A percentile compares a stretch with the other conserved stretches of the same genome.
These are phyloP conservation scores for Trichophyton schoenleinii DNA, from an alignment of 2,329 filamentous ascomycete species.

Conservation along the genomic window DNA sequence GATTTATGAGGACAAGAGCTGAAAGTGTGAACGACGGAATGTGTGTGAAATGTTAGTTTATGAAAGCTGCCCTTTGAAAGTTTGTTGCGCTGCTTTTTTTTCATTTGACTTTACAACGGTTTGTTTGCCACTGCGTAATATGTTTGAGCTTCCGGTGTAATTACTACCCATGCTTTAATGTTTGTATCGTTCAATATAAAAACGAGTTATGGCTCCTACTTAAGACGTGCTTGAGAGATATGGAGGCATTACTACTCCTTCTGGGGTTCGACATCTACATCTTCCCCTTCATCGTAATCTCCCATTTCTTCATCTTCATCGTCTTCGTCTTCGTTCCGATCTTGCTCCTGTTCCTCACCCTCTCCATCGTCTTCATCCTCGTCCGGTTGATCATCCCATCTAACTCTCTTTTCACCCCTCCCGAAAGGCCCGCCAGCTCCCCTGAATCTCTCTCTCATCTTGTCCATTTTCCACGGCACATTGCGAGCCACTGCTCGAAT, in stretches of 20 bases:
- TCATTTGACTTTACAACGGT: background rate
- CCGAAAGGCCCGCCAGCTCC: slow-evolving; percentile 4
- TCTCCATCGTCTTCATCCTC: slow-evolving; percentile 10
- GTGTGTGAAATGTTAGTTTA: background rate
- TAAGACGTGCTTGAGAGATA: background rate
- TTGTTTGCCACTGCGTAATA: background rate
- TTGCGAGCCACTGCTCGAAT: slow-evolving; percentile 25
- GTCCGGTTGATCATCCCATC: slow-evolving; percentile 16
- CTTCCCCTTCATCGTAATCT: background rate
- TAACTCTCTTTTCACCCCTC: slow-evolving; percentile 13
- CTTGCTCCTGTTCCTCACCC: slow-evolving; percentile 10
- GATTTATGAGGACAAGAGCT: background rate
- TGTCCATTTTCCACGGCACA: slow-evolving; percentile 13
- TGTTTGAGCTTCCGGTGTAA: background rate
- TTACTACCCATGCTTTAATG: background rate
- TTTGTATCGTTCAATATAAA: background rate
- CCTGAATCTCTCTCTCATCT: slow-evolving; percentile 5
- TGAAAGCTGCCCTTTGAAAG: background rate
- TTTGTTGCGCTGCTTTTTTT: background rate
- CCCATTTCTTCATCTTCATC: slow-evolving; percentile 9
- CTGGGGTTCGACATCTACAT: background rate
- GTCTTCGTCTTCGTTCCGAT: slow-evolving; percentile 9
- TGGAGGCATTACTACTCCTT: background rate
- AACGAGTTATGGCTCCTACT: background rate
- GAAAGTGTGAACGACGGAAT: background rate